Percentiles rank a stretch among this genome's conserved stretches.
phyloP scores from a whole-genome alignment of 2,329 filamentous ascomycete species.

The Anthostomella pinea region DNA sequence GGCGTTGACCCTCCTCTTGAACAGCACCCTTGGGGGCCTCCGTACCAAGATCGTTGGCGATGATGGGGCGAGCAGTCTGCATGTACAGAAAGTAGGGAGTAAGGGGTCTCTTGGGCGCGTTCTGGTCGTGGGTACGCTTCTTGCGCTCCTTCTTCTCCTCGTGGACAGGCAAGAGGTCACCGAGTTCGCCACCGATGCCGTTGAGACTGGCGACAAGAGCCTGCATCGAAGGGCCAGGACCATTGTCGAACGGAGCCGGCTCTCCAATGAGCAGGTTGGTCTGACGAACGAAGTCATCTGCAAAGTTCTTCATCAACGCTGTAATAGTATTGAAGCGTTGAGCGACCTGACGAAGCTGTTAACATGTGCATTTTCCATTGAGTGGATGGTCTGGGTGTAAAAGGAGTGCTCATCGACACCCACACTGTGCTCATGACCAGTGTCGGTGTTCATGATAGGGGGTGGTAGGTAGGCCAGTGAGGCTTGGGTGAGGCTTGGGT shows the following conservation, averaged over 20 bases:
- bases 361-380: no score
- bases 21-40: constrained; percentile 81
- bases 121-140: constrained; percentile 83
- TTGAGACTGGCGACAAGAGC: constrained; percentile 51
- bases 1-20: constrained; percentile 78
- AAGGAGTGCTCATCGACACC: no score
- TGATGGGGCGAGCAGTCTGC: constrained; percentile 79
- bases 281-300: constrained; percentile 82
- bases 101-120: constrained; percentile 89
- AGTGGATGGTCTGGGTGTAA: background rate
- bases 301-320: constrained; percentile 74
- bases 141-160: constrained; percentile 85
- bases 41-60: constrained; percentile 74
- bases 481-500: no score
- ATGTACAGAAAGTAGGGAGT: constrained; percentile 96
- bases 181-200: constrained; percentile 45
- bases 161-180: constrained; percentile 46
- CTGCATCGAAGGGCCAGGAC: constrained; percentile 35
- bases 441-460: no score
- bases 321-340: constrained; percentile 76
- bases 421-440: no score
- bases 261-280: constrained; percentile 77
- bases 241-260: constrained; percentile 49
- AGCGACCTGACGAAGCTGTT: constrained; percentile 59
- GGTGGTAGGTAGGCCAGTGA: no score